Conservation (phyloP, 2,329 filamentous ascomycete species). For the Neurospora sp. region DNA sequence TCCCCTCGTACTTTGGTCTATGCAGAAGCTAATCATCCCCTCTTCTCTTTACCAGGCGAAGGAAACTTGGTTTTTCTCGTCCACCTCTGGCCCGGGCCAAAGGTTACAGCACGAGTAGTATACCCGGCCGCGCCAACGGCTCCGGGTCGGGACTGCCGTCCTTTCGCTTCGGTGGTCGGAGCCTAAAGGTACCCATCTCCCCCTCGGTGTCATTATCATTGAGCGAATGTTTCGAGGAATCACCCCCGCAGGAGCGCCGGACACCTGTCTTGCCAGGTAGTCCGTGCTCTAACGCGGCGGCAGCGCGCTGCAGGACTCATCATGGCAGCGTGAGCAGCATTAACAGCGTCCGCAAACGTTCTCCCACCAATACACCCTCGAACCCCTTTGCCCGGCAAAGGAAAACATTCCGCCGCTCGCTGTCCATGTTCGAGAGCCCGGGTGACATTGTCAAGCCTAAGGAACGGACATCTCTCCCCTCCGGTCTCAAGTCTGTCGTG, state of each 20-base stretch:
- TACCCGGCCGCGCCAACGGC: conserved; percentile 45
- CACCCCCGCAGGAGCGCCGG: conserved; percentile 62
- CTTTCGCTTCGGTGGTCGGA: conserved; percentile 60
- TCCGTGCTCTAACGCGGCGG: conserved; percentile 34
- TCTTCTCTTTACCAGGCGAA: conserved; percentile 38
- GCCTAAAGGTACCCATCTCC: conserved; percentile 23
- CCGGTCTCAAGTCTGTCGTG: conserved; percentile 53
- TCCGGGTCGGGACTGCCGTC: conserved; percentile 58
- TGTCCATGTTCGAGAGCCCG: conserved; percentile 97
- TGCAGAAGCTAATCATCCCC: conserved; percentile 15
- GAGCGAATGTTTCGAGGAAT: conserved; percentile 72
- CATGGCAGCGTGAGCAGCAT: conserved; percentile 46
- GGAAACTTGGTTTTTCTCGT: conserved; percentile 58
- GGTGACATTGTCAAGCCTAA: conserved; percentile 79
- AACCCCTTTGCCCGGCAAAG: conserved; percentile 66
- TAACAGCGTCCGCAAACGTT: conserved; percentile 56
- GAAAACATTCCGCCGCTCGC: conserved; percentile 80
- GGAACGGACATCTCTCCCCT: conserved; percentile 46
- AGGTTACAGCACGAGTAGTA: conserved; percentile 57
- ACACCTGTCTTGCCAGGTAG: conserved; percentile 31
- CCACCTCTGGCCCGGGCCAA: conserved; percentile 69
- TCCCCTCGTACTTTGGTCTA: conserved; percentile 13
- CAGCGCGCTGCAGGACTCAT: conserved; percentile 53
- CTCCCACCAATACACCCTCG: conserved; percentile 59
- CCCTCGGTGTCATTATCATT: conserved; percentile 56